Evolutionary conservation across 179 eudicot species (phyloP).

Genomic region (Beta lomatogona): DNA sequence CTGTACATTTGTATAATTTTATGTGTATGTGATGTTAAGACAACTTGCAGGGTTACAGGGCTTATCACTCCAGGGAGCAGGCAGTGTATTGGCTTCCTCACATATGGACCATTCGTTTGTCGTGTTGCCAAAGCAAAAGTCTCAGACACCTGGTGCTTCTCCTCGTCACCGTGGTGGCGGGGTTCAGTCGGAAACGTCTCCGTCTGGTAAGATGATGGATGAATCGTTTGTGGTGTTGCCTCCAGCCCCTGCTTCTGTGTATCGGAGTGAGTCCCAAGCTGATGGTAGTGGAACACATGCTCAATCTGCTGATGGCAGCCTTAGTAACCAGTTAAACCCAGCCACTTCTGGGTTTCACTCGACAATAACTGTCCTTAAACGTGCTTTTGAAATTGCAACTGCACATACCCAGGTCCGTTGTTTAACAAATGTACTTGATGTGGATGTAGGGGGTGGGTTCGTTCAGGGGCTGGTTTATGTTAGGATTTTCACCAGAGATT

Average conservation of each 20-base stretch:
- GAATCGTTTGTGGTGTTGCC: constrained; percentile 98
- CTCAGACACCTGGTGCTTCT: constrained; percentile 58
- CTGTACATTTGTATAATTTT: background rate
- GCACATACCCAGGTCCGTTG: constrained; percentile 74
- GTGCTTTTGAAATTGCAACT: constrained; percentile 90
- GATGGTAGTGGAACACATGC: constrained; percentile 53
- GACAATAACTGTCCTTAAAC: constrained; percentile 76
- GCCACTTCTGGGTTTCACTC: constrained; percentile 83
- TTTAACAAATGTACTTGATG: background rate
- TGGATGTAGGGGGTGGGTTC: too few relatives aligned
- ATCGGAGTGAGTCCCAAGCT: constrained; percentile 64
- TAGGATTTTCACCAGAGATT: background rate
- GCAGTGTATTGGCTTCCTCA: constrained; percentile 72
- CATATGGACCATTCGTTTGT: constrained; percentile 96
- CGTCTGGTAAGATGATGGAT: constrained; percentile 78
- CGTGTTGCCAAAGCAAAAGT: constrained; percentile 84
- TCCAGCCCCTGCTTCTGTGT: constrained; percentile 94
- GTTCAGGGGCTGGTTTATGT: background rate
- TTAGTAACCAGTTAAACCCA: constrained; percentile 51
- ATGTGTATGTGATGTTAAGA: constrained; percentile 15
- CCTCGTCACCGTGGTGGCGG: constrained; percentile 76
- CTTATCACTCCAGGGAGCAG: constrained; percentile 67
- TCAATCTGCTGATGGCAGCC: constrained; percentile 56
- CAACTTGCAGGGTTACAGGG: constrained; percentile 75
- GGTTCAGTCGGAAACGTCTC: constrained; percentile 52